These are phyloP conservation scores for Coelastrella sp. DNA, from an alignment of 139 green algal species.

Conservation along the genomic window DNA sequence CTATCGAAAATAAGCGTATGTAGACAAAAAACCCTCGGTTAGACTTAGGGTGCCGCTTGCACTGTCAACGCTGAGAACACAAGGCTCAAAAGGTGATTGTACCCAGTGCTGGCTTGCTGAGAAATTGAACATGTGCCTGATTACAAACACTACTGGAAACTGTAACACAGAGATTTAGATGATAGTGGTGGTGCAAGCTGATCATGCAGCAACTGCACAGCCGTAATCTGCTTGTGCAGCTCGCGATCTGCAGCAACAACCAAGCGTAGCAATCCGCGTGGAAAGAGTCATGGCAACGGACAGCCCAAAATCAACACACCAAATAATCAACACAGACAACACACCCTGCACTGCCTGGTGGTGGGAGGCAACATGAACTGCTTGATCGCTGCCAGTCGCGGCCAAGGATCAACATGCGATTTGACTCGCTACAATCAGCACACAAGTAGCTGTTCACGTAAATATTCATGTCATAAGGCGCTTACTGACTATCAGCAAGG, in stretches of 20 bases:
- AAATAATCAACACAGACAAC: background rate
- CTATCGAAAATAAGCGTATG: too few species aligned
- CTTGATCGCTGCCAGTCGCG: background rate
- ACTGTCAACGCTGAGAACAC: too few species aligned
- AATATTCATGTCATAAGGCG: background rate
- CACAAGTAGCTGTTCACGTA: background rate
- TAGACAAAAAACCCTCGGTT: background rate
- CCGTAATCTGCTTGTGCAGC: background rate
- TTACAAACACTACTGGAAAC: too few species aligned
- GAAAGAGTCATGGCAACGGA: too few species aligned
- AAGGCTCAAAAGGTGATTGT: too few species aligned
- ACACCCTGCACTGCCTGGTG: background rate
- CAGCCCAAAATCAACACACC: background rate
- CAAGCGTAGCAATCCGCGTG: too few species aligned
- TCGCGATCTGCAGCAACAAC: background rate
- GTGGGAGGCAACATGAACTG: background rate
- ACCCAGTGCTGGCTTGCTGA: too few species aligned
- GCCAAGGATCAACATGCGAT: background rate
- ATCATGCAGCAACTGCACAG: too few species aligned
- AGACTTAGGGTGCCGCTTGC: background rate
- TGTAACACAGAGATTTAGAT: too few species aligned
- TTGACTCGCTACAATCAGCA: background rate
- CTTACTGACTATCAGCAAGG: background rate
- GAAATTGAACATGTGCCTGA: too few species aligned
- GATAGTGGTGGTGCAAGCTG: too few species aligned